Conservation (phyloP, 179 eudicot genomes). For the Silene noctiflora region DNA sequence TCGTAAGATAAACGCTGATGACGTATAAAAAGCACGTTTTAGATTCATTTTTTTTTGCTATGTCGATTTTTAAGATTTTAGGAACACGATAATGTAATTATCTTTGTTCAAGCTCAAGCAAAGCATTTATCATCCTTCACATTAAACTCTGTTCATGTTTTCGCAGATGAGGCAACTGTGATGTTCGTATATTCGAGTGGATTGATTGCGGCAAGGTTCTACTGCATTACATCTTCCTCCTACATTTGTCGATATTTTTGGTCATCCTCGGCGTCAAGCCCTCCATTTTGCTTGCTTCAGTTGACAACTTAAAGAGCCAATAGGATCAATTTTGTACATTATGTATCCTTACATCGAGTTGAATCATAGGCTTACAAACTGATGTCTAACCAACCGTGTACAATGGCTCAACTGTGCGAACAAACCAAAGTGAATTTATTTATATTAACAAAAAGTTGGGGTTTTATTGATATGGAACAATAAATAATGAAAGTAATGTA, state of each 20-base stretch:
- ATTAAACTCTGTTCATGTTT: neutral
- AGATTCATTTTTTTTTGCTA: too few relatives aligned
- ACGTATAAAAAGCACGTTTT: too few relatives aligned
- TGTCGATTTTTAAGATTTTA: too few relatives aligned
- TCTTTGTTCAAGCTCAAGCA: too few relatives aligned
- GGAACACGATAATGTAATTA: too few relatives aligned
- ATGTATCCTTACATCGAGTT: neutral
- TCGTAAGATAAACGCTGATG: too few relatives aligned
- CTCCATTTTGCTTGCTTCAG: neutral
- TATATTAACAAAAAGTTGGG: neutral
- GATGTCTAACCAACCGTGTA: neutral
- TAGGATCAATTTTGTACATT: neutral
- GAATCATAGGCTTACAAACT: neutral
- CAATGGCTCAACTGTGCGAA: neutral
- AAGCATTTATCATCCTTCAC: too few relatives aligned
- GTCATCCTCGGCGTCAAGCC: neutral
- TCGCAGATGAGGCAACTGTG: conserved; percentile 4
- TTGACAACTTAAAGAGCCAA: neutral
- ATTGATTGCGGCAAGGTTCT: neutral
- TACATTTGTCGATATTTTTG: neutral
- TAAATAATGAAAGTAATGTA: neutral
- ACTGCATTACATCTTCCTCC: neutral
- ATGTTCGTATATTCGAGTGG: neutral
- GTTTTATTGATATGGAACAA: conserved; percentile 15
- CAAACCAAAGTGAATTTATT: neutral